These are phyloP conservation scores for Eleusine indica DNA, from an alignment of 176 grass and related monocot species.

Conservation along the genomic window DNA sequence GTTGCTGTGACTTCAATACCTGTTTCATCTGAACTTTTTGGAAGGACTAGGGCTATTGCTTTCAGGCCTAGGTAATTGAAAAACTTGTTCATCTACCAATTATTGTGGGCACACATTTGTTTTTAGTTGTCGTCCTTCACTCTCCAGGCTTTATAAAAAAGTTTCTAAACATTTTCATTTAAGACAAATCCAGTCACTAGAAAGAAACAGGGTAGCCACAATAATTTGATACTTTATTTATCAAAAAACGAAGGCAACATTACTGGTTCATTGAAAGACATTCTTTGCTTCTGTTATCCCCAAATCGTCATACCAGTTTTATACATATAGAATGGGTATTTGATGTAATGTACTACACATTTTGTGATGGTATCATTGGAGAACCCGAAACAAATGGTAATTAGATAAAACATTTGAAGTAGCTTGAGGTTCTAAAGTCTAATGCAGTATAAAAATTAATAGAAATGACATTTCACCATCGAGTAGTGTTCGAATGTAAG, in stretches of 20 bases:
- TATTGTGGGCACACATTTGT: constrained; percentile 31
- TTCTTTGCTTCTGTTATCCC: neutral
- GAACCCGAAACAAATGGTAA: neutral
- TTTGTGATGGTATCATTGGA: neutral
- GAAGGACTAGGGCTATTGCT: constrained; percentile 83
- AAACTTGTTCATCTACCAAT: constrained; percentile 19
- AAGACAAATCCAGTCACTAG: constrained; percentile 29
- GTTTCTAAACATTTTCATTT: constrained; percentile 15
- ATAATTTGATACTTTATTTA: constrained; percentile 12
- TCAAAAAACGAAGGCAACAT: constrained; percentile 27
- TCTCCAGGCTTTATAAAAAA: neutral
- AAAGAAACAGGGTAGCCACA: constrained; percentile 26
- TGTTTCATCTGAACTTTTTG: constrained; percentile 83
- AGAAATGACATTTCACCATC: neutral
- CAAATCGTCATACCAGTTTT: neutral
- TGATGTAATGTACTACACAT: constrained; percentile 12
- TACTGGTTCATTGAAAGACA: constrained; percentile 14
- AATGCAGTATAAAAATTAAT: constrained; percentile 3
- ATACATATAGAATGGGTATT: constrained; percentile 5
- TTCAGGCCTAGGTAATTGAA: constrained; percentile 88
- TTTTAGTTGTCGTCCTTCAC: constrained; percentile 10
- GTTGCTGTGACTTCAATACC: constrained; percentile 71
- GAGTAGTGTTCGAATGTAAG: neutral
- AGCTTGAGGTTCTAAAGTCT: neutral
- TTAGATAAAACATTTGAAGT: neutral